Percentiles rank a stretch among this genome's conserved stretches.
Conservation (phyloP, 75 land plant genomes). For the Pinus taeda region DNA sequence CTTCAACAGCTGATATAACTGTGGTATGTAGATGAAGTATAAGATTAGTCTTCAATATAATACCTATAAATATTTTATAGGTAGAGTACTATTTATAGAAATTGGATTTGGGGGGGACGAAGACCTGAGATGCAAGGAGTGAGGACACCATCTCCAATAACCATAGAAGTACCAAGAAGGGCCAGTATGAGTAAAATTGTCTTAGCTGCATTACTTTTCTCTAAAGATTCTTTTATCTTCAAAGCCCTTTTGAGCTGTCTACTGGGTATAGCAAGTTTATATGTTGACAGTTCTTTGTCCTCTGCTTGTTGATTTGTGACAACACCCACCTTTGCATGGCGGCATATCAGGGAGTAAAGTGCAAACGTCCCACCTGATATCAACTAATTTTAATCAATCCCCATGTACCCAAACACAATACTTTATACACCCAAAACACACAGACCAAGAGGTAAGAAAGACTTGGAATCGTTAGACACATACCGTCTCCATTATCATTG, state of each 20-base stretch:
- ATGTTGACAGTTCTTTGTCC: conserved; percentile 42
- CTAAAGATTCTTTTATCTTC: conserved; percentile 28
- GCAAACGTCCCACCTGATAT: conserved; percentile 70
- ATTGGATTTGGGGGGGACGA: background rate
- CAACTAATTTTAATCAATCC: background rate
- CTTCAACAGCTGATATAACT: background rate
- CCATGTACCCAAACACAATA: no score
- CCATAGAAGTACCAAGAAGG: conserved; percentile 69
- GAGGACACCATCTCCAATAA: conserved; percentile 75
- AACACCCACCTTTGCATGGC: conserved; percentile 52
- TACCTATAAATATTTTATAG: no score
- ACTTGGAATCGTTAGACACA: background rate
- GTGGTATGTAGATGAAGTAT: background rate
- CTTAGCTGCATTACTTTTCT: conserved; percentile 36
- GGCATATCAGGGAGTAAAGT: conserved; percentile 61
- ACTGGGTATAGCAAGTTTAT: conserved; percentile 25
- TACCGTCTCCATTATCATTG: conserved; percentile 78
- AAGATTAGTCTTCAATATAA: no score
- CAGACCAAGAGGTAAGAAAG: no score
- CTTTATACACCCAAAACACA: no score
- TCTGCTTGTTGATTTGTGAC: conserved; percentile 44
- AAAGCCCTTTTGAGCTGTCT: conserved; percentile 15
- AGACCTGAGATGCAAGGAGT: conserved; percentile 78
- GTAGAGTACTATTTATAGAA: no score
- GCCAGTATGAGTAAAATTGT: conserved; percentile 34